Evolutionary conservation across 1,284 basidiomycete genomes (phyloP), one percentile per base, ranked within the genome.

Genomic region (Calocybe gambosa): DNA sequence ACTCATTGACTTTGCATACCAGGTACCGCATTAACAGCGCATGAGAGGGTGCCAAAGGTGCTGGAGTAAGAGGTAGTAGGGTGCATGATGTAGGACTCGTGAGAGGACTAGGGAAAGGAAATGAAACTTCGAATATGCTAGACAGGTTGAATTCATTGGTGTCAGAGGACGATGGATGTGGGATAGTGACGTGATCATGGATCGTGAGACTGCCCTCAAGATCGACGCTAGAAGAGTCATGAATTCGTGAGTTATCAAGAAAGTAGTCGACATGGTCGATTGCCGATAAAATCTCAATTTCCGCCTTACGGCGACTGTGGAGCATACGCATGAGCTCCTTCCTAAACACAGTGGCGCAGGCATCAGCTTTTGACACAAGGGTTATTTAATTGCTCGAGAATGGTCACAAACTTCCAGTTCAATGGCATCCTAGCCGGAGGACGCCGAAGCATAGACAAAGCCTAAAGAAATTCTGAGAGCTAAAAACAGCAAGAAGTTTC

Each of bases 271-370:
- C 4, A 42, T 8, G 25, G 28, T 23, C 34, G 13, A 40, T 42
- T n/a, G 56, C 60, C 12, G 70, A 63, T 42, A 94, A 62, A 36
- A 91, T 73, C 62, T 95, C 88, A 48, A 92, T 93, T 65, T 95
- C 93, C 1, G 92, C 92, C 64, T 96, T 96, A 42, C 82, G 78
- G 31, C 85, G 77, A 4, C 70, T 74, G 60, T 87, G 80, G 23
- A 95, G 64, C 78, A 95, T 90, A 53, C 78, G 71, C 59, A 73
- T 74, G 3, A 95, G 77, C 58, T 93, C 90, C 48, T 77, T 80
- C 60, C 91, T 90, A 29, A 1, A 23, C 2, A 20, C 12, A 15
- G 42, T 47, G 47, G 46, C 42, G 49, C 39, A 46, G 10, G 26
- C 12, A 38, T 44, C n/a, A 47, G 38, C 40, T 16, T 40, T 4